Evolutionary conservation across 2,329 filamentous ascomycete species (phyloP).

Genomic region (Alternaria sp.): DNA sequence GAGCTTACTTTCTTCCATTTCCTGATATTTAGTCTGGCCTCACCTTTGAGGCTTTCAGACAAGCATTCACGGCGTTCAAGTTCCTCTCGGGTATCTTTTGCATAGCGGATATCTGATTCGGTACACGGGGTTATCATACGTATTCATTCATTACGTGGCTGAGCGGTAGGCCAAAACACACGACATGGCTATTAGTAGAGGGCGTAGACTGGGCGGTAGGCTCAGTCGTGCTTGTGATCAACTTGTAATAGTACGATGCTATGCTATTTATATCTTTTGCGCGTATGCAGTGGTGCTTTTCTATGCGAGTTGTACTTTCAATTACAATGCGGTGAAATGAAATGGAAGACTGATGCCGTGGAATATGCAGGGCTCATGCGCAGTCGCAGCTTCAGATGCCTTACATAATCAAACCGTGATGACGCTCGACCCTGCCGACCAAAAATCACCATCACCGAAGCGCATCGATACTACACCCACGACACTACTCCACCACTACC

Average conservation of each 20-base stretch:
- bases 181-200: constrained; percentile 12
- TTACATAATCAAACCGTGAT: constrained; percentile 13
- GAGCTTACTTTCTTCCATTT: constrained; percentile 21
- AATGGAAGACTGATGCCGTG: background rate
- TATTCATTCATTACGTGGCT: constrained; percentile 13
- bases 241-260: constrained; percentile 30
- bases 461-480: constrained; percentile 19
- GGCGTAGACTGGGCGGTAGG: constrained; percentile 13
- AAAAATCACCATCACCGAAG: constrained; percentile 40
- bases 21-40: constrained; percentile 8
- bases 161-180: constrained; percentile 7
- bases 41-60: constrained; percentile 9
- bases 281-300: background rate
- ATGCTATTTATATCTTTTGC: background rate
- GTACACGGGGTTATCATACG: constrained; percentile 8
- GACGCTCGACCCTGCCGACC: constrained; percentile 20
- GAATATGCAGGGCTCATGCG: background rate
- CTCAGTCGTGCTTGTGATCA: constrained; percentile 10
- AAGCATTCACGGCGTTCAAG: constrained; percentile 36
- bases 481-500: constrained; percentile 8
- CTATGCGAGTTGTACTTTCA: background rate
- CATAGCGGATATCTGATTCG: constrained; percentile 15
- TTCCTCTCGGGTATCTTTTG: constrained; percentile 17
- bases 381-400: background rate
- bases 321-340: background rate